A percentile compares a stretch with the other conserved stretches of the same genome.
These are phyloP conservation scores for Pythium phragmiticola DNA, from an alignment of 352 stramenopile genomes.

Conservation along the genomic window DNA sequence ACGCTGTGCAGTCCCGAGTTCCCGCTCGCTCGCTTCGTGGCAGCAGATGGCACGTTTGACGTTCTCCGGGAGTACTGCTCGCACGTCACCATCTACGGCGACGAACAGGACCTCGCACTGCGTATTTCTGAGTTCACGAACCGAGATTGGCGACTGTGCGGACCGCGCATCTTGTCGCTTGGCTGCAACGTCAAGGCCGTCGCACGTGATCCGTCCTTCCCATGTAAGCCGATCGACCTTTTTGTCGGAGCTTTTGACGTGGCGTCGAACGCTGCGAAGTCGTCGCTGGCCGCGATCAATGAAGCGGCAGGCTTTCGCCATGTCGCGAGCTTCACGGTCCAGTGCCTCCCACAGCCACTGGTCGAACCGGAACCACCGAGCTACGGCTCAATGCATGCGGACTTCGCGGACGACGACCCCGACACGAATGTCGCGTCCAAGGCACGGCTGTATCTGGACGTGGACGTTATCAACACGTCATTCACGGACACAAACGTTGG, in stretches of 20 bases:
- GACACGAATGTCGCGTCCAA: constrained; percentile 20
- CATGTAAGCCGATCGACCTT: neutral
- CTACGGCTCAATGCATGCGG: neutral
- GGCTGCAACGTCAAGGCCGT: constrained; percentile 8
- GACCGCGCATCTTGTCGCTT: neutral
- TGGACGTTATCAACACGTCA: constrained; percentile 88
- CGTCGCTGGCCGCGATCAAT: constrained; percentile 2
- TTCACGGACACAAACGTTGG: constrained; percentile 86
- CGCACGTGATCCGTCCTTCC: constrained; percentile 6
- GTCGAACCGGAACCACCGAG: constrained; percentile 1
- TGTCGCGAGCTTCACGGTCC: neutral
- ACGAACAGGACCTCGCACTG: constrained; percentile 26
- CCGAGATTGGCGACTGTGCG: constrained; percentile 7
- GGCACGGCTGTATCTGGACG: constrained; percentile 54
- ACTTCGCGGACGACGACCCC: constrained; percentile 7
- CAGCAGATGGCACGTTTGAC: constrained; percentile 37
- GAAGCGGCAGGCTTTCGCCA: constrained; percentile 6
- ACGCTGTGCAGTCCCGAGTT: constrained; percentile 58
- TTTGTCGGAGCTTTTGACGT: neutral
- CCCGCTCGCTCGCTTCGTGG: constrained; percentile 41
- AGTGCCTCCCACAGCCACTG: constrained; percentile 2
- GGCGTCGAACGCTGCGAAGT: neutral
- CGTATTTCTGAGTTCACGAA: constrained; percentile 13
- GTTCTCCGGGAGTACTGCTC: constrained; percentile 39
- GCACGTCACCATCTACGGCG: constrained; percentile 58